Evolutionary conservation across 2,329 filamentous ascomycete genomes (phyloP), one percentile per base, ranked within the genome.

Genomic region (Neurospora sp.): DNA sequence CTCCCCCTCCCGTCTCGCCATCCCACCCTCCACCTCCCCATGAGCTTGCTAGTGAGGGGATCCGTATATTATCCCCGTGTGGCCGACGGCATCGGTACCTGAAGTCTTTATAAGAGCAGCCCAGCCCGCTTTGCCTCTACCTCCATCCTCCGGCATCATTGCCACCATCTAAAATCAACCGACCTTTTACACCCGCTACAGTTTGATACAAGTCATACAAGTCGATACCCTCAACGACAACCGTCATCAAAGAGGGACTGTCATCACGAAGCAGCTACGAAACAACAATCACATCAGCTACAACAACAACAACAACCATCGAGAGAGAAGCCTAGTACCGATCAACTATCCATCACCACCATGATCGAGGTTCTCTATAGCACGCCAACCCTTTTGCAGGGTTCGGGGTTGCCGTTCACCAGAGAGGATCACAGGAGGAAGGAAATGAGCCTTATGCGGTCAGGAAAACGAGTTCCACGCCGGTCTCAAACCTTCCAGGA

Each of bases 401-500:
- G 71, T 40, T 39, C 71, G 0, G 66, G 70, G n/a, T 71, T 71
- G 8, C 70, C 77, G 40, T 78, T 80, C 76, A 78, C 77, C 66
- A 76, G 80, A 38, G 82, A 85, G 70, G 83, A 85, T 68, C 80
- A 83, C 69, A 76, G 75, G 19, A 77, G 80, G 69, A 79, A 77
- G 69, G 82, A 84, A 69, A 75, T 81, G 23, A 79, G 75, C 72
- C 75, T 77, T 65, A 78, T 79, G 74, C 79, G 79, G 39, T 77
- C 76, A 17, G 70, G 77, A 70, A 79, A 80, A 74, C 80, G 80
- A 66, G 73, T 79, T 6, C 83, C 83, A 1, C 78, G 82, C 57
- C 80, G 83, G 52, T 82, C 83, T 17, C 83, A 82, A 76, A 84
- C 83, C 39, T 79, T 83, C 75, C 81, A 81, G 62, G 82, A 85